Base-by-base conservation (phyloP, 1,284 basidiomycete genomes). In the Ustilago lituana region DNA sequence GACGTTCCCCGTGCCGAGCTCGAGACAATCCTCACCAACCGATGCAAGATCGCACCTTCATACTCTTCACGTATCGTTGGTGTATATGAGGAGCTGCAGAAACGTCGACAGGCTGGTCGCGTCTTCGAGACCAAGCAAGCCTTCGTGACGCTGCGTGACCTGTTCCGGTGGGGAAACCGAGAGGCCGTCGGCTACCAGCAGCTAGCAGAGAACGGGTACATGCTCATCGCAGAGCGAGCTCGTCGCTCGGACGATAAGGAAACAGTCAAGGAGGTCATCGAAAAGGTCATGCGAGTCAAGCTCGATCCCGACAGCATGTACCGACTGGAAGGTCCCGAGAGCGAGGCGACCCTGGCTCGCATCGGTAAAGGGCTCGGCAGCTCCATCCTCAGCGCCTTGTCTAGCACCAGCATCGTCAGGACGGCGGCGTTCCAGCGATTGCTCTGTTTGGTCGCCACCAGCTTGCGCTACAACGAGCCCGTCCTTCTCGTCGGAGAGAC, bases 401-500 rank as follows among this genome's bases (percentile, higher is more conserved):
- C 10, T 80, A 86, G 73, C 75, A 75, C 46, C 20, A 35, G 54
- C 29, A 73, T 97, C 44, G 89, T 96, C 32, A 97, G 94, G 93
- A 98, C 96, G 0, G 86, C 85, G 26, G 92, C 94, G 0, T 96
- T 97, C 92, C 90, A 90, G 74, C 88, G 95, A 19, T 85, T 98
- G 4, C 94, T 94, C 81, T 86, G 89, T 26, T 86, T 99, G 9
- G 88, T 95, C 17, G 88, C 90, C 4, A 88, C 91, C 9, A 93
- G 93, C 1, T 83, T 98, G 41, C 88, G 88, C 29, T 93, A 91
- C 83, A 90, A 97, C 77, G 96, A 99, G 80, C 96, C 96, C 0
- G 90, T 98, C 19, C 86, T 99, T 4, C 87, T 99, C n/a, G 95
- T 99, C 14, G 96, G 96, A 1, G 95, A 98, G 83, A 98, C 96